phyloP scores from a whole-genome alignment of 495 filamentous ascomycete species.

The Immersiella caudata region DNA sequence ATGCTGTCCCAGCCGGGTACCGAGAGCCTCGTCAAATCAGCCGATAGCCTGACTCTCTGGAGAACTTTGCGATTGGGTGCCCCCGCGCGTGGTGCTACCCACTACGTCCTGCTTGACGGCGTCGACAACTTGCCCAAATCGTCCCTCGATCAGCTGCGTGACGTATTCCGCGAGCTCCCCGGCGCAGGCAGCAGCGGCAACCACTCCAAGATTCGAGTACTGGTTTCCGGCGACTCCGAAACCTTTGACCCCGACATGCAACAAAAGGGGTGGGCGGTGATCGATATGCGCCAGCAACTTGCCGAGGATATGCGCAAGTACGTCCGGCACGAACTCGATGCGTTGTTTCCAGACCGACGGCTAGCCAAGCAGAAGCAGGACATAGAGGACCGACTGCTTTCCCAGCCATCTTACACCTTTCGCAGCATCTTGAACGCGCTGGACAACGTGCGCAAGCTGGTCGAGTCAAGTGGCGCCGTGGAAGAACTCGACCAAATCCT shows the following conservation, averaged over 20 bases:
- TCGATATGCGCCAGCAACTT: constrained; percentile 1
- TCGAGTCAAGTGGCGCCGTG: background rate
- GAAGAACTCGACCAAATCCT: constrained; percentile 11
- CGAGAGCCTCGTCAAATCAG: background rate
- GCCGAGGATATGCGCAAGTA: constrained; percentile 3
- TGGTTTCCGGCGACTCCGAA: background rate
- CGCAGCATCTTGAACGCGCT: background rate
- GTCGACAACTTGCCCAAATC: constrained; percentile 6
- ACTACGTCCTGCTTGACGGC: constrained; percentile 14
- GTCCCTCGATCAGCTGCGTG: constrained; percentile 5
- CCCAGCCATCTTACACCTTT: background rate
- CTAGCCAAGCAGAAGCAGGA: constrained; percentile 1
- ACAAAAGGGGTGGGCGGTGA: background rate
- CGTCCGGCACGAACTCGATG: background rate
- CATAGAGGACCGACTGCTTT: constrained; percentile 2
- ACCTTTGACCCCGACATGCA: background rate
- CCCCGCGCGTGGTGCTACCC: constrained; percentile 10
- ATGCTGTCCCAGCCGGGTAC: background rate
- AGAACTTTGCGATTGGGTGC: constrained; percentile 6
- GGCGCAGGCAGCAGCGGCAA: background rate
- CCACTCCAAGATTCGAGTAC: background rate
- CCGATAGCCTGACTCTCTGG: background rate
- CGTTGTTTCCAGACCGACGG: constrained; percentile 6
- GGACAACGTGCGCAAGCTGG: background rate
- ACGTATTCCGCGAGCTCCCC: background rate